Evolutionary conservation across 2,329 filamentous ascomycete species (phyloP).

Genomic region (Monilinia vaccinii-corymbosi): DNA sequence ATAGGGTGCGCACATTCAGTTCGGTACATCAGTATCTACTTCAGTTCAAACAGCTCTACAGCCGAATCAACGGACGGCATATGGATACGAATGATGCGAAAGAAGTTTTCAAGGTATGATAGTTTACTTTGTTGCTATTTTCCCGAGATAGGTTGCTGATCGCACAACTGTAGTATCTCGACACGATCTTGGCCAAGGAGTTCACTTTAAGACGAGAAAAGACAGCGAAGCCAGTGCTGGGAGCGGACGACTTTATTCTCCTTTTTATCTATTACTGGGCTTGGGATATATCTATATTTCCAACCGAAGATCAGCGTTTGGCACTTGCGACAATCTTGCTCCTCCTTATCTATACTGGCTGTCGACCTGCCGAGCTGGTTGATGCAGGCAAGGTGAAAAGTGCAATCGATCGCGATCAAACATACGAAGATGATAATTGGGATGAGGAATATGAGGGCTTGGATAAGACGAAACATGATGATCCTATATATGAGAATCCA

Average conservation of each 20-base stretch:
- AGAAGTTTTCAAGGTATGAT: constrained; percentile 11
- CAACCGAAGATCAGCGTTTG: background rate
- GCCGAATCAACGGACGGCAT: constrained; percentile 12
- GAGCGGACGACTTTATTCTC: constrained; percentile 13
- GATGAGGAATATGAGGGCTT: background rate
- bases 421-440: background rate
- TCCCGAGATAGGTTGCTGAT: background rate
- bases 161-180: constrained; percentile 10
- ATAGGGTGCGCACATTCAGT: background rate
- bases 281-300: background rate
- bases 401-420: background rate
- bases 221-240: constrained; percentile 14
- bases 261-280: constrained; percentile 5
- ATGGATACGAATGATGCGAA: constrained; percentile 17
- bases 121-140: background rate
- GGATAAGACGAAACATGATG: background rate
- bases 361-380: background rate
- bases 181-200: constrained; percentile 3
- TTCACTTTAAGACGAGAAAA: constrained; percentile 12
- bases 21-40: constrained; percentile 19
- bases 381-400: background rate
- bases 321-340: background rate
- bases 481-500: background rate
- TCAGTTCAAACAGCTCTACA: constrained; percentile 22
- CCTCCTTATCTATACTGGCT: background rate